These are phyloP conservation scores for Corymbia calophylla DNA, from an alignment of 441 rosid species.

Conservation along the genomic window DNA sequence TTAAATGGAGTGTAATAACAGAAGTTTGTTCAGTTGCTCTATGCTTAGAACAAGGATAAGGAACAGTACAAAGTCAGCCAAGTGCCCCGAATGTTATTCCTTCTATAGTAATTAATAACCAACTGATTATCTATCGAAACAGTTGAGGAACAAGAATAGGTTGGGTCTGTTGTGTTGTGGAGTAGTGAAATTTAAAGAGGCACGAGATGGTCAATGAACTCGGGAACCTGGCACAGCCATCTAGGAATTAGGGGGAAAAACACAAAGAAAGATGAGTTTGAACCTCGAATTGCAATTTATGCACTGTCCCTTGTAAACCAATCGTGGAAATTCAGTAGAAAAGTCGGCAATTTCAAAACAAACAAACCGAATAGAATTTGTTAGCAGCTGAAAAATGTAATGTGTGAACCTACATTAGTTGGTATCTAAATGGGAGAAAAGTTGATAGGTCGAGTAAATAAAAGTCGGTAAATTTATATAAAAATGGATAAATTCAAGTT, in stretches of 20 bases:
- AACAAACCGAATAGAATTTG: neutral
- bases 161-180: neutral
- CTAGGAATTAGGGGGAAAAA: neutral
- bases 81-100: neutral
- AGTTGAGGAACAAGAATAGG: neutral
- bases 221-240: neutral
- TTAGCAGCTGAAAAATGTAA: neutral
- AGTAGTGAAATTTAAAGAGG: neutral
- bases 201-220: neutral
- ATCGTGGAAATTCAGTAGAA: neutral
- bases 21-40: neutral
- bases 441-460: neutral
- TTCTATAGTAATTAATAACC: neutral
- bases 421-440: neutral
- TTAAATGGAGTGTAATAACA: neutral
- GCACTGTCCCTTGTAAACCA: neutral
- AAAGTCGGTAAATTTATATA: neutral
- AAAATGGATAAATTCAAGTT: neutral
- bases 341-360: neutral
- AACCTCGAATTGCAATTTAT: neutral
- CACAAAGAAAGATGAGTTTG: neutral
- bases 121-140: neutral
- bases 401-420: neutral
- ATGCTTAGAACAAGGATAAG: neutral
- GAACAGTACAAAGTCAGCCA: neutral